Conservation (phyloP, 805 yeast genomes). For the Metschnikowia borealis region DNA sequence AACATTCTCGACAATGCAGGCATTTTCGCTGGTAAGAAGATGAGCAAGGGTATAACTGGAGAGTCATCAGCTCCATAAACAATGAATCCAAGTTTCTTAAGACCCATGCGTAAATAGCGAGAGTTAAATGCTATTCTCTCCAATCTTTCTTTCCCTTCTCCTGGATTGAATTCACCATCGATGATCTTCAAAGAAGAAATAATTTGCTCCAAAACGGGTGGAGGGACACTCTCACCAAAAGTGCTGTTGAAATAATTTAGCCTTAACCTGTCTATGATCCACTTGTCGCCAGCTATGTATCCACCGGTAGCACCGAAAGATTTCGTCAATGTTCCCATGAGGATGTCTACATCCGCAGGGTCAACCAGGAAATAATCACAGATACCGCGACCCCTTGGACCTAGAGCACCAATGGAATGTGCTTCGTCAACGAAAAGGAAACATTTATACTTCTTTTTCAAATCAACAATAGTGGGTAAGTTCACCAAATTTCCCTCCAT, state of each 20-base stretch:
- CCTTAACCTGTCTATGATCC: slow-evolving; percentile 69
- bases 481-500: slow-evolving; percentile 92
- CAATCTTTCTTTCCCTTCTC: slow-evolving; percentile 88
- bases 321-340: slow-evolving; percentile 98
- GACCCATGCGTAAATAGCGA: slow-evolving; percentile 84
- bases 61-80: slow-evolving; percentile 95
- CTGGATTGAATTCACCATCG: slow-evolving; percentile 78
- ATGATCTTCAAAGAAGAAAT: slow-evolving; percentile 74
- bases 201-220: slow-evolving; percentile 88
- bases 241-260: slow-evolving; percentile 65
- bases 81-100: slow-evolving; percentile 89
- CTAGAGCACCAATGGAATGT: slow-evolving; percentile 98
- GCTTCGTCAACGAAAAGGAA: slow-evolving; percentile 95
- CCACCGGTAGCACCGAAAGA: slow-evolving; percentile 99
- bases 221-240: slow-evolving; percentile 85
- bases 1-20: slow-evolving; percentile 84
- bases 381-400: slow-evolving; percentile 89
- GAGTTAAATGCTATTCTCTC: slow-evolving; percentile 95
- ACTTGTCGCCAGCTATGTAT: slow-evolving; percentile 75
- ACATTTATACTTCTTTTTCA: slow-evolving; percentile 81
- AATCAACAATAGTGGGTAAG: slow-evolving; percentile 66
- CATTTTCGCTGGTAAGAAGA: slow-evolving; percentile 92
- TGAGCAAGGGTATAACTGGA: slow-evolving; percentile 86
- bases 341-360: slow-evolving; percentile 72
- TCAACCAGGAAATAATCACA: slow-evolving; percentile 87